A percentile compares a stretch with the other conserved stretches of the same genome.
Conservation (phyloP, 768 basidiomycete species). For the Baorangia bicolor region DNA sequence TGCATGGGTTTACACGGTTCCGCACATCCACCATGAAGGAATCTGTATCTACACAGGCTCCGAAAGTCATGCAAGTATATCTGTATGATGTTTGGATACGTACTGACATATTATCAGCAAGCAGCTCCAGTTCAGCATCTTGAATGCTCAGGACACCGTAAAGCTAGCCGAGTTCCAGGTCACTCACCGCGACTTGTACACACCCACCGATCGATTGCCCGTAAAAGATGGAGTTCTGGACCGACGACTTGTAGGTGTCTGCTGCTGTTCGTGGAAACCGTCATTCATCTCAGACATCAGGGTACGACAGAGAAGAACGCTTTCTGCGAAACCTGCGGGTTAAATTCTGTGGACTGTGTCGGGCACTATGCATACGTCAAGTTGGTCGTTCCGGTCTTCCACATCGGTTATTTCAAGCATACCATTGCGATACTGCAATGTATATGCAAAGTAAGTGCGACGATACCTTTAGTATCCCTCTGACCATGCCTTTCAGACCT, state of each 20-base stretch:
- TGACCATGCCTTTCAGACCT: constrained; percentile 54
- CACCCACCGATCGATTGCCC: constrained; percentile 75
- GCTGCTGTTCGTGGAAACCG: not conserved
- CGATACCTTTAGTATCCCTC: not conserved
- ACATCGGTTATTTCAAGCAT: constrained; percentile 98
- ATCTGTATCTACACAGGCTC: constrained; percentile 71
- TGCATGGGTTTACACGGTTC: not conserved
- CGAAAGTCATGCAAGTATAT: constrained; percentile 72
- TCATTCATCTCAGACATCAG: constrained; percentile 39
- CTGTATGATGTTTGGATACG: not conserved
- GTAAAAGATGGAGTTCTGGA: constrained; percentile 93
- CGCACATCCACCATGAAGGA: constrained; percentile 59
- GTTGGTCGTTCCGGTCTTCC: constrained; percentile 93
- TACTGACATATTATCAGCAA: constrained; percentile 54
- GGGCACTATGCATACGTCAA: constrained; percentile 99
- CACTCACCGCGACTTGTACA: constrained; percentile 90
- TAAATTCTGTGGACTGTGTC: constrained; percentile 90
- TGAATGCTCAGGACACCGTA: constrained; percentile 94
- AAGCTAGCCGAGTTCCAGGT: constrained; percentile 96
- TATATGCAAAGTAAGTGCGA: constrained; percentile 80
- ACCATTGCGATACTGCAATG: constrained; percentile 90
- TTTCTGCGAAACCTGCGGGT: constrained; percentile 93
- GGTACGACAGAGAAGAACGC: constrained; percentile 93
- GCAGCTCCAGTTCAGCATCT: constrained; percentile 91
- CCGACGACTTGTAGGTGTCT: constrained; percentile 69